Conservation (phyloP, 257 asterid species). For the Knoxia roxburghii region DNA sequence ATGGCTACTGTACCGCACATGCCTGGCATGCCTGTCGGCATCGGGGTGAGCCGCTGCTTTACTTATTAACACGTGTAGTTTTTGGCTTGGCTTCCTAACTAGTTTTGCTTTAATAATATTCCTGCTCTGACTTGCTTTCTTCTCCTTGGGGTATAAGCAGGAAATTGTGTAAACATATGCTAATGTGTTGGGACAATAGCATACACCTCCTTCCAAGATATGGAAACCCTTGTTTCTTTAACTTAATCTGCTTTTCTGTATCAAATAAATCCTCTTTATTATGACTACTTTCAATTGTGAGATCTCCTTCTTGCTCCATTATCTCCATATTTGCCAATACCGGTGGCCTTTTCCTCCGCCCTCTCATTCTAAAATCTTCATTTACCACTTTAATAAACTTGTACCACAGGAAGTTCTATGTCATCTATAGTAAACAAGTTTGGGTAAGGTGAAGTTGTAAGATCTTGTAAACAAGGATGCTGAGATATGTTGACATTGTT, state of each 20-base stretch:
- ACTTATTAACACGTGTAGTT: not conserved
- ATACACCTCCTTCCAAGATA: not conserved
- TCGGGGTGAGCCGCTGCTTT: constrained; percentile 55
- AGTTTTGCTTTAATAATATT: not conserved
- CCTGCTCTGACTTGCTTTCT: not conserved
- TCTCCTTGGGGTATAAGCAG: not conserved
- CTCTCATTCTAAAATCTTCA: not conserved
- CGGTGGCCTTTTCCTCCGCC: not conserved
- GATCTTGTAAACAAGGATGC: not conserved
- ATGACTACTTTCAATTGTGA: not conserved
- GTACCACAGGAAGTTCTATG: not conserved
- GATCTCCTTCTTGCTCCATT: not conserved
- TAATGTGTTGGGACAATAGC: not conserved
- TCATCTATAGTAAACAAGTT: not conserved
- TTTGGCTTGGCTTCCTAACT: not conserved
- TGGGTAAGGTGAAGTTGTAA: not conserved
- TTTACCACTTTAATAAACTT: not conserved
- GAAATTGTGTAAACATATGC: no score
- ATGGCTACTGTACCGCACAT: constrained; percentile 58
- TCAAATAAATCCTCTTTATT: constrained; percentile 1
- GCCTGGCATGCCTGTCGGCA: constrained; percentile 83
- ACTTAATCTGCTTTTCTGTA: not conserved
- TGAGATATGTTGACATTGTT: not conserved
- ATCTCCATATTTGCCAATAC: not conserved
- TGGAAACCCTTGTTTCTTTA: not conserved